Percentiles rank a stretch among this genome's conserved stretches.
Conservation (phyloP, 169 alveolate genomes). For the Cryptosporidium viatorum region DNA sequence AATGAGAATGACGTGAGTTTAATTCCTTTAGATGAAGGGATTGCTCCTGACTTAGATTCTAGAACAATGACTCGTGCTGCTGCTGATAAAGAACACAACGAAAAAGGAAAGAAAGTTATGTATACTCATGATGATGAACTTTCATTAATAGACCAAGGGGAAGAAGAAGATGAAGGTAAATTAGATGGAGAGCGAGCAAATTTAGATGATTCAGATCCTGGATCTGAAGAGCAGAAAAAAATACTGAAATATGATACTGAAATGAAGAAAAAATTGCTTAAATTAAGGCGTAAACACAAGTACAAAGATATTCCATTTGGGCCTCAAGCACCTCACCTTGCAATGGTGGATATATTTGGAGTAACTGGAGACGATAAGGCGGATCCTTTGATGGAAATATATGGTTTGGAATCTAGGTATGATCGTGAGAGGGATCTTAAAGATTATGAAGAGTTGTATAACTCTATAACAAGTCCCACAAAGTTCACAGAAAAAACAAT, state of each 20-base stretch:
- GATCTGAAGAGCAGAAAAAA: slow-evolving; percentile 30
- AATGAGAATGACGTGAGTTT: slow-evolving; percentile 45
- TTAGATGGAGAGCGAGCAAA: neutral
- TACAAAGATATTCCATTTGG: slow-evolving; percentile 65
- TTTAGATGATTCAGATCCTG: slow-evolving; percentile 19
- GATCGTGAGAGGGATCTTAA: slow-evolving; percentile 18
- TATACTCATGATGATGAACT: slow-evolving; percentile 11
- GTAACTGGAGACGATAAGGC: slow-evolving; percentile 29
- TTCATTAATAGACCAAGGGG: slow-evolving; percentile 27
- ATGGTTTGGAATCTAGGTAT: slow-evolving; percentile 55
- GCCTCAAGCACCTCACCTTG: slow-evolving; percentile 58
- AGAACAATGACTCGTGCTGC: slow-evolving; percentile 27
- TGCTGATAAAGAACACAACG: neutral
- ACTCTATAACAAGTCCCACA: slow-evolving; percentile 31
- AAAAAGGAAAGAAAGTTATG: neutral
- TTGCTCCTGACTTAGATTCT: slow-evolving; percentile 33
- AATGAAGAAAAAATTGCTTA: slow-evolving; percentile 30
- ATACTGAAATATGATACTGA: slow-evolving; percentile 52
- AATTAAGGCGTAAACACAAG: neutral
- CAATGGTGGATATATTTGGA: slow-evolving; percentile 74
- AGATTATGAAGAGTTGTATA: slow-evolving; percentile 18
- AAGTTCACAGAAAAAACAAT: slow-evolving; percentile 20
- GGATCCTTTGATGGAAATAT: slow-evolving; percentile 25
- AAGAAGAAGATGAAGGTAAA: slow-evolving; percentile 5
- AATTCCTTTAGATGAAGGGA: slow-evolving; percentile 12